These are phyloP conservation scores for Strigomonas galati DNA, from an alignment of 208 protist species.

Conservation along the genomic window DNA sequence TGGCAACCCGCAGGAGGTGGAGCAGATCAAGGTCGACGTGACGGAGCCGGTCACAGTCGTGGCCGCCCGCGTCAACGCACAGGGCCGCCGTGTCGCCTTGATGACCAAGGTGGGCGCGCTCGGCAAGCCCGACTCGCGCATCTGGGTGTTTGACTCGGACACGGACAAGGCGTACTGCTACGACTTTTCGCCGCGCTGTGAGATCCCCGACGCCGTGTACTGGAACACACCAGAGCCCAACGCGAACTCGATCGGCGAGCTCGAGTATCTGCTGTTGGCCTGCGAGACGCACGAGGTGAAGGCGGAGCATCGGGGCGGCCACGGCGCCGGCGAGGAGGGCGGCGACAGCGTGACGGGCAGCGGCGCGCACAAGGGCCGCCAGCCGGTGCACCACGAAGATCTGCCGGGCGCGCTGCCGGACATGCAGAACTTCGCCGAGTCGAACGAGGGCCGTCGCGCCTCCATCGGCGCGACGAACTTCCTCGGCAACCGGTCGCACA, in stretches of 20 bases:
- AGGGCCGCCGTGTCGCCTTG: conserved; percentile 72
- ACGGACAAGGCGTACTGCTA: conserved; percentile 75
- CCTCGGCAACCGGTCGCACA: conserved; percentile 60
- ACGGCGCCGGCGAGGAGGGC: conserved; percentile 1
- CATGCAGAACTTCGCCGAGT: conserved; percentile 81
- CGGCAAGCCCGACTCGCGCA: conserved; percentile 59
- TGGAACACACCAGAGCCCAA: conserved; percentile 90
- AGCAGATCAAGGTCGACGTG: conserved; percentile 6
- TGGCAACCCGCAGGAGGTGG: not conserved
- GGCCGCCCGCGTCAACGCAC: conserved; percentile 72
- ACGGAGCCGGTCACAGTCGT: conserved; percentile 37
- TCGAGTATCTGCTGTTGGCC: conserved; percentile 85
- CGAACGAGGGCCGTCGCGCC: conserved; percentile 29
- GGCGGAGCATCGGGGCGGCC: conserved; percentile 2
- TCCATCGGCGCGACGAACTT: conserved; percentile 59
- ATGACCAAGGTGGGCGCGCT: conserved; percentile 59
- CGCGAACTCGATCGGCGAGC: conserved; percentile 75
- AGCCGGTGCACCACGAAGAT: conserved; percentile 36
- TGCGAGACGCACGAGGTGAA: conserved; percentile 79
- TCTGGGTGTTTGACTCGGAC: conserved; percentile 91
- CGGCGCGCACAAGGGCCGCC: conserved; percentile 6
- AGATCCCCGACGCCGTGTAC: conserved; percentile 77
- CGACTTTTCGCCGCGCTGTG: conserved; percentile 69
- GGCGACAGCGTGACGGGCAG: conserved; percentile 1
- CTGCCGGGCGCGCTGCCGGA: conserved; percentile 67